Percentiles rank a stretch among this genome's conserved stretches.
These are phyloP conservation scores for Drechslerella stenobrocha DNA, from an alignment of 2,329 filamentous ascomycete genomes.

Conservation along the genomic window DNA sequence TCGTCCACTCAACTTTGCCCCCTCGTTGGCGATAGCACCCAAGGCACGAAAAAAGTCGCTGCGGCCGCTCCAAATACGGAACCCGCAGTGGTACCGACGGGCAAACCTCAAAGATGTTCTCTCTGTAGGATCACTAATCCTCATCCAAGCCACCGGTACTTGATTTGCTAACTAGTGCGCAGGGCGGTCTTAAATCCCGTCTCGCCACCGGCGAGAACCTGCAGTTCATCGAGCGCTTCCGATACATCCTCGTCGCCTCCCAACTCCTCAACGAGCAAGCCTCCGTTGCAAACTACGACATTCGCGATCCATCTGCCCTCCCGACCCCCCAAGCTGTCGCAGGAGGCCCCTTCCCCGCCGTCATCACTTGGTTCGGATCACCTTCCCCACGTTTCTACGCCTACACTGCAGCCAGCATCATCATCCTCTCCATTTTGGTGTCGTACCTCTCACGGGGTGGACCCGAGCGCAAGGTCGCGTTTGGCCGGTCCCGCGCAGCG, in stretches of 20 bases:
- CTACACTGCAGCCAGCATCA: constrained; percentile 50
- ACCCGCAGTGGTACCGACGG: constrained; percentile 27
- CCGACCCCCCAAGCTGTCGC: constrained; percentile 22
- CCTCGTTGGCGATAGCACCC: constrained; percentile 27
- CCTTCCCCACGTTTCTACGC: constrained; percentile 42
- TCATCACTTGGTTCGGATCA: constrained; percentile 40
- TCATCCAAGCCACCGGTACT: constrained; percentile 7
- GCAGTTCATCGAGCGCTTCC: constrained; percentile 86
- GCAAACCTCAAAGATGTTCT: constrained; percentile 34
- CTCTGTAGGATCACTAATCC: constrained; percentile 56
- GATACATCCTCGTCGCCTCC: constrained; percentile 89
- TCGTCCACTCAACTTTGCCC: constrained; percentile 29
- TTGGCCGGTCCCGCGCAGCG: constrained; percentile 64
- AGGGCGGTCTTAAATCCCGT: constrained; percentile 71
- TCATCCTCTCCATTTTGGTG: constrained; percentile 50
- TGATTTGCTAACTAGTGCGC: constrained; percentile 51
- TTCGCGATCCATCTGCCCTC: constrained; percentile 22
- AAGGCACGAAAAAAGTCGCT: constrained; percentile 57
- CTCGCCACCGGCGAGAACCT: constrained; percentile 78
- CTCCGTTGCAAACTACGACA: constrained; percentile 57
- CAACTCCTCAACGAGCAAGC: constrained; percentile 77
- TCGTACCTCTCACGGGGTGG: constrained; percentile 53
- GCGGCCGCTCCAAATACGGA: constrained; percentile 56
- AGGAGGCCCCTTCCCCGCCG: constrained; percentile 15
- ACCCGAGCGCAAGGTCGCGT: constrained; percentile 59